Evolutionary conservation across 176 grass and related monocot species (phyloP).

Genomic region (Calamus simplicifolius): DNA sequence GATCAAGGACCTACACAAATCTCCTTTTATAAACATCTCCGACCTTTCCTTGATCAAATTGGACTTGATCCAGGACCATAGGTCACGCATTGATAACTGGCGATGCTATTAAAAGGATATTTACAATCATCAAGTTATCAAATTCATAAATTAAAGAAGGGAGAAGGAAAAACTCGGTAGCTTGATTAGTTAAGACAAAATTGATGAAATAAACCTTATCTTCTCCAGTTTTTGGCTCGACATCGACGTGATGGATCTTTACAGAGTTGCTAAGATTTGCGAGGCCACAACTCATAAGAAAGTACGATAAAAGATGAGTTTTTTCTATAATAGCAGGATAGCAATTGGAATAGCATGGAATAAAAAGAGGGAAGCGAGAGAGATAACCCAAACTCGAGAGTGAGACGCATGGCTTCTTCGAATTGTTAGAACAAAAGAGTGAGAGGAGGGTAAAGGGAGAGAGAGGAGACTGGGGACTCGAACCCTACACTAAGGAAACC

Average conservation of each 20-base stretch:
- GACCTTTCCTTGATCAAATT: slow-evolving; percentile 92
- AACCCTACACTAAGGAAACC: too few species aligned
- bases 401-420: slow-evolving; percentile 53
- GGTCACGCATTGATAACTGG: slow-evolving; percentile 38
- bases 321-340: background rate
- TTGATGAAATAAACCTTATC: slow-evolving; percentile 27
- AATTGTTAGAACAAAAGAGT: too few species aligned
- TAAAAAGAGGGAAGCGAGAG: background rate
- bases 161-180: background rate
- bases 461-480: too few species aligned
- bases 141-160: background rate
- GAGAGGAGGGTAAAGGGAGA: too few species aligned
- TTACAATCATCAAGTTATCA: background rate
- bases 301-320: background rate
- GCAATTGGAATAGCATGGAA: background rate
- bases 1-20: slow-evolving; percentile 54
- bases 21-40: slow-evolving; percentile 93
- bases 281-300: slow-evolving; percentile 67
- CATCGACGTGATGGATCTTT: slow-evolving; percentile 76
- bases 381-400: slow-evolving; percentile 78
- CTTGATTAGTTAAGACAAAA: too few species aligned
- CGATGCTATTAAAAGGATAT: background rate
- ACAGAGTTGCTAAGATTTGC: slow-evolving; percentile 67
- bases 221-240: slow-evolving; percentile 31
- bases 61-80: slow-evolving; percentile 69